A percentile compares a stretch with the other conserved stretches of the same genome.
phyloP scores from a whole-genome alignment of 1,284 basidiomycete genomes.

The Bjerkandera adusta region DNA sequence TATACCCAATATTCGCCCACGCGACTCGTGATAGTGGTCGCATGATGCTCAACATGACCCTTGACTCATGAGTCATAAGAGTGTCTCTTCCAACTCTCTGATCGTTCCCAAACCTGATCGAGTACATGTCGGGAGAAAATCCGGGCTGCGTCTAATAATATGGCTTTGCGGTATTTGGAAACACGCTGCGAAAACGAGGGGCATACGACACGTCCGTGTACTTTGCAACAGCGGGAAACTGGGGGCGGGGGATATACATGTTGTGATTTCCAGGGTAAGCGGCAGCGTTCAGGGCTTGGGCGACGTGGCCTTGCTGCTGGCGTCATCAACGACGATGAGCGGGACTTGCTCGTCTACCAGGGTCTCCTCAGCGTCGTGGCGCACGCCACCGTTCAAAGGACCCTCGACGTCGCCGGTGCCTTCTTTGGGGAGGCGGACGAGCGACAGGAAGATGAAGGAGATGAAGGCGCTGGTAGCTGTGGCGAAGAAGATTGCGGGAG shows the following conservation, averaged over 20 bases:
- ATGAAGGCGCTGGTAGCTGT: conserved; percentile 35
- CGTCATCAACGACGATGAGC: conserved; percentile 13
- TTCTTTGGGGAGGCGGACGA: conserved; percentile 41
- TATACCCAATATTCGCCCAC: no score
- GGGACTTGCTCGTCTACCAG: conserved; percentile 7
- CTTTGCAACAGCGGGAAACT: no score
- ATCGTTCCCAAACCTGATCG: no score
- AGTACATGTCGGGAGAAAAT: no score
- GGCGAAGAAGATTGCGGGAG: conserved; percentile 55
- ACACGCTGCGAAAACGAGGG: no score
- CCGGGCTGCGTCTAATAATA: no score
- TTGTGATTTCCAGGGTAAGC: background rate
- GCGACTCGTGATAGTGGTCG: no score
- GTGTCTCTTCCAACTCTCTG: no score
- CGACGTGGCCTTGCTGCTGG: conserved; percentile 5
- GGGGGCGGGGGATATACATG: background rate
- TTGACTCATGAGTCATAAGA: no score
- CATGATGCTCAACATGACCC: no score
- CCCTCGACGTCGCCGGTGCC: conserved; percentile 16
- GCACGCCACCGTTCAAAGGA: background rate
- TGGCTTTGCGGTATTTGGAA: no score
- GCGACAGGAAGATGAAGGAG: conserved; percentile 41
- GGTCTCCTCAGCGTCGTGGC: background rate
- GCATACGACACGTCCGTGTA: no score
- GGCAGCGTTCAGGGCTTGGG: background rate